A percentile compares a stretch with the other conserved stretches of the same genome.
phyloP scores from a whole-genome alignment of 768 basidiomycete species.

The Plicaturopsis crispa region DNA sequence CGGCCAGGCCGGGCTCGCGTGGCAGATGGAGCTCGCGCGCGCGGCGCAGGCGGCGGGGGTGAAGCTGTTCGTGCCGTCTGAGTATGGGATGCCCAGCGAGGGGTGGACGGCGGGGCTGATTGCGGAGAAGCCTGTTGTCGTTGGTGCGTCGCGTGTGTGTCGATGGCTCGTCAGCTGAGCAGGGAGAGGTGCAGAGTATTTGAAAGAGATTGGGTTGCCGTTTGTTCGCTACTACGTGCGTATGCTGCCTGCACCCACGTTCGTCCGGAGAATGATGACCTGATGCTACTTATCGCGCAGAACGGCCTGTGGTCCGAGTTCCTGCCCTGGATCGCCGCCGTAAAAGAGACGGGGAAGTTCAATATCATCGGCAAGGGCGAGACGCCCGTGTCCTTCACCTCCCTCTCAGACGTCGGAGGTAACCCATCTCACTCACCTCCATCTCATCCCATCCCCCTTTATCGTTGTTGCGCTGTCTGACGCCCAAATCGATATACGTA shows the following conservation, averaged over 20 bases:
- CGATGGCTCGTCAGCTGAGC: background rate
- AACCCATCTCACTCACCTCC: too few relatives aligned
- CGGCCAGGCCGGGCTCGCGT: slow-evolving; percentile 16
- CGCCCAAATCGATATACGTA: too few relatives aligned
- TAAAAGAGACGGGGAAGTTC: slow-evolving; percentile 19
- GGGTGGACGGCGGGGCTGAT: slow-evolving; percentile 19
- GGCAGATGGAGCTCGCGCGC: slow-evolving; percentile 21
- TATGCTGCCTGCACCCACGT: too few relatives aligned
- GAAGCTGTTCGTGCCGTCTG: slow-evolving; percentile 30
- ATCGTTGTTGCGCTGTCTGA: too few relatives aligned
- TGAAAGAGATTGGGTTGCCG: slow-evolving; percentile 21
- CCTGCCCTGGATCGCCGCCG: slow-evolving; percentile 20
- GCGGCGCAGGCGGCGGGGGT: slow-evolving; percentile 29
- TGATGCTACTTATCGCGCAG: slow-evolving; percentile 10
- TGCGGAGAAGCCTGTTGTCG: slow-evolving; percentile 19
- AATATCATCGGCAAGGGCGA: slow-evolving; percentile 24
- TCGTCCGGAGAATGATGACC: too few relatives aligned
- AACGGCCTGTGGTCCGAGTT: slow-evolving; percentile 25
- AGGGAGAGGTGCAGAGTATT: slow-evolving; percentile 14
- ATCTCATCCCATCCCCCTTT: too few relatives aligned
- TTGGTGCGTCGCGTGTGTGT: slow-evolving; percentile 12
- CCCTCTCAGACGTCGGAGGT: slow-evolving; percentile 26
- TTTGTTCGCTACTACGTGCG: slow-evolving; percentile 23
- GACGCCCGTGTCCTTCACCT: slow-evolving; percentile 20
- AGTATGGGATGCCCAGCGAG: slow-evolving; percentile 27